A percentile compares a stretch with the other conserved stretches of the same genome.
phyloP scores from a whole-genome alignment of 2,329 filamentous ascomycete species.

The Botrytis cinerea region DNA sequence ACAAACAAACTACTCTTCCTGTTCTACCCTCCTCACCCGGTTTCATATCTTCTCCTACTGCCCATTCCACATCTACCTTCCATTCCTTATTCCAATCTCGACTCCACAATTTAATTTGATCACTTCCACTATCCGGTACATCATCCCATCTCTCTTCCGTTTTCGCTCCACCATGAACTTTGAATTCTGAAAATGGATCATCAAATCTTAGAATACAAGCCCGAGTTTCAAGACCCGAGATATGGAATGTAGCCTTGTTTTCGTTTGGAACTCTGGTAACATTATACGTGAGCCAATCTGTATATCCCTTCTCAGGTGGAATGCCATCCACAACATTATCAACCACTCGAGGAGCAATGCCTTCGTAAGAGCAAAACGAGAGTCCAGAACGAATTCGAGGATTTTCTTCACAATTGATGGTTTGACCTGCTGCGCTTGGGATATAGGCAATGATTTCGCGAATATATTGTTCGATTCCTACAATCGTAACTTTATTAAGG shows the following conservation, averaged over 20 bases:
- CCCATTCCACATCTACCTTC: constrained; percentile 69
- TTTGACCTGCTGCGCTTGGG: constrained; percentile 68
- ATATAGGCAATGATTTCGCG: constrained; percentile 66
- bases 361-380: constrained; percentile 69
- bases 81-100: constrained; percentile 76
- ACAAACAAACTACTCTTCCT: constrained; percentile 75
- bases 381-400: constrained; percentile 53
- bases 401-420: constrained; percentile 52
- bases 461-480: constrained; percentile 68
- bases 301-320: constrained; percentile 48
- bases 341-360: constrained; percentile 65
- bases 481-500: constrained; percentile 68
- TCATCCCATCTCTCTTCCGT: constrained; percentile 63
- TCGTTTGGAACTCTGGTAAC: constrained; percentile 49
- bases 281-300: constrained; percentile 67
- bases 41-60: constrained; percentile 36
- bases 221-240: constrained; percentile 75
- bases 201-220: constrained; percentile 75
- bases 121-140: constrained; percentile 62
- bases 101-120: constrained; percentile 77
- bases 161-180: constrained; percentile 59
- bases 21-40: constrained; percentile 49
- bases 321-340: constrained; percentile 47
- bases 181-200: constrained; percentile 63
- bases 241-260: constrained; percentile 60